phyloP scores from a whole-genome alignment of 495 filamentous ascomycete species.

The Penicillium riverlandense region DNA sequence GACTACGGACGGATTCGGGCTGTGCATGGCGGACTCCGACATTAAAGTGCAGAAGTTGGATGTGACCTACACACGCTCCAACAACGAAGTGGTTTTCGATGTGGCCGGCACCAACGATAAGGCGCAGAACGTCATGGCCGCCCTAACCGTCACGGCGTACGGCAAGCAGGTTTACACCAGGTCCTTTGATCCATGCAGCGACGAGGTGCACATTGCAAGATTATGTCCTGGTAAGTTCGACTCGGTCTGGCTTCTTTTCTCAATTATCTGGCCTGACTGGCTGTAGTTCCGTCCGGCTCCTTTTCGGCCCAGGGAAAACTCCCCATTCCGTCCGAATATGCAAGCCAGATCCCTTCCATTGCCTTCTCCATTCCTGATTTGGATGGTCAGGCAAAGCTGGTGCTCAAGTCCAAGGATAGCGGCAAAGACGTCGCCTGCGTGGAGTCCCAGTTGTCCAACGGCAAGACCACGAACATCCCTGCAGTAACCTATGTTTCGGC shows the following conservation, averaged over 20 bases:
- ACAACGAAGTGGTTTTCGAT: conserved; percentile 71
- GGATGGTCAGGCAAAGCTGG: conserved; percentile 74
- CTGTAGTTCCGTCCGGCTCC: conserved; percentile 58
- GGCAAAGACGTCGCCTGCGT: conserved; percentile 72
- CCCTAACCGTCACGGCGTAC: conserved; percentile 76
- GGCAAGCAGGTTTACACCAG: conserved; percentile 76
- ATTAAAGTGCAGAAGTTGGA: conserved; percentile 70
- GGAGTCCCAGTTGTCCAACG: conserved; percentile 73
- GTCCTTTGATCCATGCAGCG: conserved; percentile 73
- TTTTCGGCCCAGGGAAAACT: conserved; percentile 69
- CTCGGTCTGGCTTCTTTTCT: not conserved
- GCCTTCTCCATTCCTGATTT: conserved; percentile 90
- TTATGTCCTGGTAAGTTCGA: conserved; percentile 72
- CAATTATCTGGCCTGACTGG: not conserved
- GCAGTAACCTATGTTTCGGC: conserved; percentile 80
- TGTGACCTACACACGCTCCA: conserved; percentile 69
- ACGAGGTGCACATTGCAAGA: conserved; percentile 53
- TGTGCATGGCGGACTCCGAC: conserved; percentile 57
- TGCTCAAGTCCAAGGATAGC: conserved; percentile 57
- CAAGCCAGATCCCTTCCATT: conserved; percentile 74
- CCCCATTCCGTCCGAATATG: conserved; percentile 60
- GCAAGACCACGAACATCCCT: conserved; percentile 67
- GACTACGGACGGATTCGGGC: conserved; percentile 70
- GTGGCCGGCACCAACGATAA: conserved; percentile 68
- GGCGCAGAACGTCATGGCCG: conserved; percentile 74